phyloP scores from a whole-genome alignment of 225 moss, liverwort and hornwort species.

The Bryum argenteum region DNA sequence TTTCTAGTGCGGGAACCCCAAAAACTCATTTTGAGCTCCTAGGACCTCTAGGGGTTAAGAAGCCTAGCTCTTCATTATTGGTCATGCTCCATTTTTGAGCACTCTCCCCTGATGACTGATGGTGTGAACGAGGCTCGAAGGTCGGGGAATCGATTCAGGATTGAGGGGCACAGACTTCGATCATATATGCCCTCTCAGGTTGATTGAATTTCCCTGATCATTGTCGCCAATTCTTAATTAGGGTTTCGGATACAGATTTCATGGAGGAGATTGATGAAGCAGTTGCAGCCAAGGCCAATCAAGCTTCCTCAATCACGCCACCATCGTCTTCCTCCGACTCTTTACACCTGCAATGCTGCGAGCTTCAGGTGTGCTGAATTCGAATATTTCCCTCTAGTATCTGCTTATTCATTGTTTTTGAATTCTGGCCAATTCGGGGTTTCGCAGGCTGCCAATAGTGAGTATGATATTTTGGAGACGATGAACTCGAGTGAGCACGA shows the following conservation, averaged over 20 bases:
- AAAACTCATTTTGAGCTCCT: too few species aligned
- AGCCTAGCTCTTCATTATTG: too few species aligned
- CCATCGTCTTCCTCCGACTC: slow-evolving; percentile 37
- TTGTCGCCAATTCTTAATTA: too few species aligned
- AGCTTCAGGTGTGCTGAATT: slow-evolving; percentile 59
- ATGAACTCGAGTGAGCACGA: slow-evolving; percentile 89
- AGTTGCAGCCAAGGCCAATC: slow-evolving; percentile 11
- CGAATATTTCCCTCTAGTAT: not conserved
- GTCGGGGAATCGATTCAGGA: too few species aligned
- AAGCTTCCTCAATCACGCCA: not conserved
- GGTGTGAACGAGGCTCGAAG: too few species aligned
- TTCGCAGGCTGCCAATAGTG: slow-evolving; percentile 62
- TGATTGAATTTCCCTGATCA: too few species aligned
- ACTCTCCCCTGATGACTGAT: too few species aligned
- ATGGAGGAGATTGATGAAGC: slow-evolving; percentile 28
- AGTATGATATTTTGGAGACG: slow-evolving; percentile 75
- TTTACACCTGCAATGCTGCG: slow-evolving; percentile 62
- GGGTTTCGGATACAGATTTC: not conserved
- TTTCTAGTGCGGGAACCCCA: too few species aligned
- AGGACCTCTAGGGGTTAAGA: too few species aligned
- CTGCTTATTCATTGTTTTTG: not conserved
- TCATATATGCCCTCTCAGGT: too few species aligned
- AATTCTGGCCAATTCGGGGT: not conserved
- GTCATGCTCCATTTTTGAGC: too few species aligned
- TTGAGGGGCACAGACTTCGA: too few species aligned